Conservation (phyloP, 805 yeast species). For the Lipomyces anomalus region DNA sequence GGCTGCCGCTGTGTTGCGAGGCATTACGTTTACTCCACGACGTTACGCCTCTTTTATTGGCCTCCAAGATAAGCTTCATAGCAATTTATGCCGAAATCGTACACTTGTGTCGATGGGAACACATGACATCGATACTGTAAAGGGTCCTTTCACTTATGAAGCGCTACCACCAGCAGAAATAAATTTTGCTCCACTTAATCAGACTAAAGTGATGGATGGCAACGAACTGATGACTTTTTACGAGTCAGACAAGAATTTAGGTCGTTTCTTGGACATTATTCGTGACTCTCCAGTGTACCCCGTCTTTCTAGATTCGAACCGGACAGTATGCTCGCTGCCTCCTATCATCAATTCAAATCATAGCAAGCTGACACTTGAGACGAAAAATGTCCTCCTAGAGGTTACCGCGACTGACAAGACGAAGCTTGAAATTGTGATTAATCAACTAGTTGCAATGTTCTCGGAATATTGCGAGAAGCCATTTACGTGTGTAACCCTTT, state of each 20-base stretch:
- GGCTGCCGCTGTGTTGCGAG: constrained; percentile 88
- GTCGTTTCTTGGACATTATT: constrained; percentile 82
- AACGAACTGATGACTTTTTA: constrained; percentile 79
- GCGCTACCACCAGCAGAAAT: constrained; percentile 76
- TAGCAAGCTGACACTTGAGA: constrained; percentile 78
- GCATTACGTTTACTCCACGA: constrained; percentile 73
- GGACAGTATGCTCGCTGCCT: constrained; percentile 84
- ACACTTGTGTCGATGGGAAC: constrained; percentile 98
- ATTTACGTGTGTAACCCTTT: too few relatives aligned
- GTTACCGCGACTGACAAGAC: constrained; percentile 93
- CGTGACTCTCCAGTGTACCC: constrained; percentile 87
- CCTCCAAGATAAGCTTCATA: constrained; percentile 90
- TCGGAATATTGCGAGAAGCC: constrained; percentile 76
- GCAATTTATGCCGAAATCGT: constrained; percentile 94
- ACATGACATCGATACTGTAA: constrained; percentile 78
- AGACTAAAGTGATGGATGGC: constrained; percentile 55
- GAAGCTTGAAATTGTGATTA: constrained; percentile 86
- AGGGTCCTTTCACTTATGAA: constrained; percentile 81
- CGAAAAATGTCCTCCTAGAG: constrained; percentile 86
- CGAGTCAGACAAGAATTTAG: constrained; percentile 82
- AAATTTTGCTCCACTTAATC: constrained; percentile 41
- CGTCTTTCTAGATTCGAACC: constrained; percentile 70
- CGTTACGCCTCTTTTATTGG: constrained; percentile 91
- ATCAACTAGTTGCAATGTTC: constrained; percentile 93
- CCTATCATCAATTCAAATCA: constrained; percentile 93